Base-by-base conservation (phyloP, 352 stramenopile genomes). In the Halophytophthora batemanensis region DNA sequence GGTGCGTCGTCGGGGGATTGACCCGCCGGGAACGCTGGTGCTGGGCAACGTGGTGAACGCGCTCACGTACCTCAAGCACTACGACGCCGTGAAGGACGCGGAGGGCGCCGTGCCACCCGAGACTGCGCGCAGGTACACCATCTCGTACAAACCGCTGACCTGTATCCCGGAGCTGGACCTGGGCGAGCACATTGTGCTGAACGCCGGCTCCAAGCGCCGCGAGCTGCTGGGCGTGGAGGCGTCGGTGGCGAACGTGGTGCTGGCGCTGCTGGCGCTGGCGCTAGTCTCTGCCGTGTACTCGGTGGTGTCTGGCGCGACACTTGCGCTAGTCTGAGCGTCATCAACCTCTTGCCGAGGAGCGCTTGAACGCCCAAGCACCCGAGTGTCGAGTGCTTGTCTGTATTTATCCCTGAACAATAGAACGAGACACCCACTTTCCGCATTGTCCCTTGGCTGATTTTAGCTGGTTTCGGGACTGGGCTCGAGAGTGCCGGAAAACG, bases 21-120 rank as follows among this genome's bases (percentile, higher is more conserved):
- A 82, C 33, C 84, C 95, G 34, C 95, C 95, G 7, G 93, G 89
- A 45, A 97, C 88, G 14, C 93, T 98, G 61, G 79, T 98, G 40
- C 82, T 98, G 11, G 95, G 95, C 34, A 85, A 98, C 46, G 93
- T 98, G 17, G 93, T 98, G 3, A 87, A 77, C 21, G 75, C 78
- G 39, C 63, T 89, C 29, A 77, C 64, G 41, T 83, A 85, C 28
- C 56, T 89, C n/a, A 71, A 78, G 56, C 68, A 86, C 53, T 88
- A 88, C 51, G 59, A 66, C 33, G 77, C 74, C 6, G 77, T 82
- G 21, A 67, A 68, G 41, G 49, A 54, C 8, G 54, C 64, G 10
- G 36, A 52, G 22, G 14, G 33, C 34, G 50, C 61, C 11, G 22
- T 58, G 22, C 29, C 54, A 18, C 25, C 52, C 17, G 50, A 64